phyloP scores from a whole-genome alignment of 768 basidiomycete species.

The Pisolithus sp. region DNA sequence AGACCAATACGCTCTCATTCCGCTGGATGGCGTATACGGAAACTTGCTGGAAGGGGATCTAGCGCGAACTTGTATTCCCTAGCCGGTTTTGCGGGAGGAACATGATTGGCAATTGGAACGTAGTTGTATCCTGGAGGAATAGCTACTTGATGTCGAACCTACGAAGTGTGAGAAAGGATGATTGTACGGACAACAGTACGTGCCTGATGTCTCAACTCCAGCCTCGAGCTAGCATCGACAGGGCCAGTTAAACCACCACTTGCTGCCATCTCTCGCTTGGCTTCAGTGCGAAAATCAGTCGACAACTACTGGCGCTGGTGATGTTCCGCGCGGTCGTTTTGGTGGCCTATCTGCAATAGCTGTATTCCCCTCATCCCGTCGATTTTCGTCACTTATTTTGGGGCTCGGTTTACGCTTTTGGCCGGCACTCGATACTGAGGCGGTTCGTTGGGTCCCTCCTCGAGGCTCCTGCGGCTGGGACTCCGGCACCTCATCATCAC shows the following conservation, averaged over 20 bases:
- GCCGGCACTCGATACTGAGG: not conserved
- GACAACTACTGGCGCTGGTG: constrained; percentile 70
- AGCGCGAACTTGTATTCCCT: constrained; percentile 93
- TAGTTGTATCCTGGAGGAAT: constrained; percentile 91
- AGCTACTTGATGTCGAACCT: constrained; percentile 96
- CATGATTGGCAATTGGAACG: constrained; percentile 81
- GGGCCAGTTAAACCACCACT: constrained; percentile 79
- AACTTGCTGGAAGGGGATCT: constrained; percentile 95
- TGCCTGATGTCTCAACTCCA: constrained; percentile 79
- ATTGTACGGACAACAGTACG: constrained; percentile 1
- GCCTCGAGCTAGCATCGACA: constrained; percentile 57
- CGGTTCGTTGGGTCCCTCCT: not conserved
- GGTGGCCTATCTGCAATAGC: constrained; percentile 29
- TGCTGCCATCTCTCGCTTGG: constrained; percentile 84
- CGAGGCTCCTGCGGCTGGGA: not conserved
- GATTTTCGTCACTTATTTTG: constrained; percentile 1
- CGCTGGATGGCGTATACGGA: constrained; percentile 93
- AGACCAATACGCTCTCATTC: constrained; percentile 95
- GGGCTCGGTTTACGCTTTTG: constrained; percentile 23
- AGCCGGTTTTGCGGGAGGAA: constrained; percentile 86
- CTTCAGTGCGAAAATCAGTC: constrained; percentile 95
- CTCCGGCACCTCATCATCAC: constrained; percentile 16
- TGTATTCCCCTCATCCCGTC: constrained; percentile 6
- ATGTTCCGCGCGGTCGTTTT: constrained; percentile 57
- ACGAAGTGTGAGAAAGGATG: constrained; percentile 1